Percentiles rank a stretch among this genome's conserved stretches.
Conservation (phyloP, 2,329 filamentous ascomycete species). For the Penicillium sp. region DNA sequence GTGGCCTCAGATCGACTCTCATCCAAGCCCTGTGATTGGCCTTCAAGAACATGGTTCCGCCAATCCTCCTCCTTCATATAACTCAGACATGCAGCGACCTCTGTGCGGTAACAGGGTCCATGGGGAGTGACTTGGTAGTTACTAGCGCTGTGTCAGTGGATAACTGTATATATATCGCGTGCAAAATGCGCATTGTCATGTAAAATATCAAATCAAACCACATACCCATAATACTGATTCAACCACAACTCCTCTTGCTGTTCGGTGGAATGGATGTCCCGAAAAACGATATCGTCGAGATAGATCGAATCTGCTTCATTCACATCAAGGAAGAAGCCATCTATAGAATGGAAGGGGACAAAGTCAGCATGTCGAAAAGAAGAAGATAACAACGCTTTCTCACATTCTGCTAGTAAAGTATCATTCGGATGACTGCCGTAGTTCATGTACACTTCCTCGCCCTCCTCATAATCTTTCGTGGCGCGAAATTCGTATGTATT, state of each 20-base stretch:
- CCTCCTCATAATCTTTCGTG: constrained; percentile 36
- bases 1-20: constrained; percentile 32
- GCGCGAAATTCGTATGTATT: constrained; percentile 38
- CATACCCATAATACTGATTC: constrained; percentile 44
- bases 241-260: constrained; percentile 36
- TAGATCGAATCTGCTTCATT: constrained; percentile 44
- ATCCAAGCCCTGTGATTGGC: constrained; percentile 32
- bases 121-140: constrained; percentile 43
- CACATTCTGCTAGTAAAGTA: constrained; percentile 46
- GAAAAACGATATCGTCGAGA: constrained; percentile 44
- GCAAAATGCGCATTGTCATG: background rate
- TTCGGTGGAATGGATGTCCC: constrained; percentile 27
- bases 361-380: background rate
- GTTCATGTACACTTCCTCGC: constrained; percentile 47
- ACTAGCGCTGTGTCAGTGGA: constrained; percentile 24
- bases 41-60: constrained; percentile 42
- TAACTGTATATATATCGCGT: constrained; percentile 3
- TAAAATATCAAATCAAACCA: constrained; percentile 8
- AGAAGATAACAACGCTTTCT: constrained; percentile 9
- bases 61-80: constrained; percentile 43
- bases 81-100: constrained; percentile 43
- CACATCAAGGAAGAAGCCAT: constrained; percentile 45
- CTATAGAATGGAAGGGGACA: constrained; percentile 22
- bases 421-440: constrained; percentile 48
- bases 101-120: constrained; percentile 46